phyloP scores from a whole-genome alignment of 768 basidiomycete genomes.

The Cyclocybe cylindracea region DNA sequence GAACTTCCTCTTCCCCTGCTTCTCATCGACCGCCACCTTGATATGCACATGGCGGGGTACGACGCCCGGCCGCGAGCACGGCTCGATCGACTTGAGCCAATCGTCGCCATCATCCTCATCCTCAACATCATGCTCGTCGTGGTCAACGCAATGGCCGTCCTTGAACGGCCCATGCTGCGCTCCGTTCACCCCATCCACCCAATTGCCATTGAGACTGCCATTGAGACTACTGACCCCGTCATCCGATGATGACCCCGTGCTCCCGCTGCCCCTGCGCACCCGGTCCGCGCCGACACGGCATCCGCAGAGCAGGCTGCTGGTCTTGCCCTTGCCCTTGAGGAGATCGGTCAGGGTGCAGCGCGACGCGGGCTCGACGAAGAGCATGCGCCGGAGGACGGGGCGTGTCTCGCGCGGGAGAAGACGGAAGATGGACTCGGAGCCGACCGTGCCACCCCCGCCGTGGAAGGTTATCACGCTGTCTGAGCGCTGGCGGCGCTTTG shows the following conservation, averaged over 20 bases:
- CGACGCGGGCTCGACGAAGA: constrained; percentile 84
- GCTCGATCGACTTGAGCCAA: constrained; percentile 77
- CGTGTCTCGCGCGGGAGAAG: constrained; percentile 93
- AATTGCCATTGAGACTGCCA: too few relatives aligned
- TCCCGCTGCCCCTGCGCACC: constrained; percentile 26
- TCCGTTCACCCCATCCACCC: constrained; percentile 32
- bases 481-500: constrained; percentile 41
- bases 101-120: constrained; percentile 83
- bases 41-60: constrained; percentile 66
- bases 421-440: constrained; percentile 95
- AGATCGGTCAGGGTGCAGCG: constrained; percentile 94
- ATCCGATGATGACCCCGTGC: constrained; percentile 11
- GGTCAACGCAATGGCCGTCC: constrained; percentile 57
- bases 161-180: constrained; percentile 17
- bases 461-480: constrained; percentile 67
- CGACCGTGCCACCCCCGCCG: constrained; percentile 39
- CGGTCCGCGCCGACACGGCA: constrained; percentile 50
- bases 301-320: constrained; percentile 76
- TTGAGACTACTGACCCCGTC: too few relatives aligned
- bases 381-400: constrained; percentile 88
- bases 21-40: constrained; percentile 75
- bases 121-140: constrained; percentile 62
- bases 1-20: constrained; percentile 66
- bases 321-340: constrained; percentile 77
- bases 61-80: constrained; percentile 58